A percentile compares a stretch with the other conserved stretches of the same genome.
These are phyloP conservation scores for Xylaria nigripes DNA, from an alignment of 495 filamentous ascomycete genomes.

Conservation along the genomic window DNA sequence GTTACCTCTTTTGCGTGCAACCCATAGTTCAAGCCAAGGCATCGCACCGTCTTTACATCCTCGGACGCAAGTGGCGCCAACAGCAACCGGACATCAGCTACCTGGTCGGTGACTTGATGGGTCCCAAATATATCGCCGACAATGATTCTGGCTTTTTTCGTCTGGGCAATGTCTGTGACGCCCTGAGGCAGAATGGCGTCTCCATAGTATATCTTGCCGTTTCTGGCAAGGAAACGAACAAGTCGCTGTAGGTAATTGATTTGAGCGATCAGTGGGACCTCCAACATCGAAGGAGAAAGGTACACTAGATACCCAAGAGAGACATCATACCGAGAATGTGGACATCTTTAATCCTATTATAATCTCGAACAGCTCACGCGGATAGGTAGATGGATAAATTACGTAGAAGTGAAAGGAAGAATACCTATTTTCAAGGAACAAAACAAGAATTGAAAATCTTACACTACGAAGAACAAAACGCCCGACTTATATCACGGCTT, in stretches of 20 bases:
- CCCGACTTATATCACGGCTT: too few relatives aligned
- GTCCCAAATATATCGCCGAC: conserved; percentile 65
- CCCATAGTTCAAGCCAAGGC: conserved; percentile 75
- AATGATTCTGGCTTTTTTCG: conserved; percentile 59
- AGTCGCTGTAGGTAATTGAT: conserved; percentile 47
- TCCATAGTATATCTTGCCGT: conserved; percentile 72
- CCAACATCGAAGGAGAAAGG: neutral
- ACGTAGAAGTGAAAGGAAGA: too few relatives aligned
- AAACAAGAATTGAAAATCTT: too few relatives aligned
- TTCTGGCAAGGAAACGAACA: conserved; percentile 68
- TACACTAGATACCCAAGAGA: too few relatives aligned
- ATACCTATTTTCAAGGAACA: too few relatives aligned
- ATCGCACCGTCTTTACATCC: conserved; percentile 67
- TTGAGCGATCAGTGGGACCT: neutral
- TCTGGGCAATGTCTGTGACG: conserved; percentile 56
- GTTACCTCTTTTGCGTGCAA: conserved; percentile 66
- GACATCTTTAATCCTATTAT: conserved; percentile 27
- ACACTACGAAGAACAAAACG: too few relatives aligned
- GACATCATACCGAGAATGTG: conserved; percentile 28
- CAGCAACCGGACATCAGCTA: conserved; percentile 57
- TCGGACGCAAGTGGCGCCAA: conserved; percentile 60
- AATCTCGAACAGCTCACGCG: too few relatives aligned
- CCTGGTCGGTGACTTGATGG: conserved; percentile 60
- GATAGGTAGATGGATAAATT: too few relatives aligned
- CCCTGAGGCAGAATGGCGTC: conserved; percentile 69